phyloP scores from a whole-genome alignment of 1,284 basidiomycete species.

The Cystobasidium pallidum region DNA sequence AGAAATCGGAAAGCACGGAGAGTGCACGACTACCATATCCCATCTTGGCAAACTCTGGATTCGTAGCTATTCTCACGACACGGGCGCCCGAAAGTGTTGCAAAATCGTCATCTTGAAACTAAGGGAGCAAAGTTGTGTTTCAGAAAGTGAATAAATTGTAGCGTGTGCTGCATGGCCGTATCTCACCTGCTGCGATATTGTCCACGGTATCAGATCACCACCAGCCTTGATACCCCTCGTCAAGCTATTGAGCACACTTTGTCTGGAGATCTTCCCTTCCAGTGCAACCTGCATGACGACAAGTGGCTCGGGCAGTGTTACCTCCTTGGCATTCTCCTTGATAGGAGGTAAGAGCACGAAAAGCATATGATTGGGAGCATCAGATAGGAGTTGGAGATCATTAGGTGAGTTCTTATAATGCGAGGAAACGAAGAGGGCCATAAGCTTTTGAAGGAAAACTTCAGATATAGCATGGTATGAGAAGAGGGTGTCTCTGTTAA shows the following conservation, averaged over 20 bases:
- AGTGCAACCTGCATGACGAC: slow-evolving; percentile 94
- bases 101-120: slow-evolving; percentile 94
- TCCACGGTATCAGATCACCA: slow-evolving; percentile 98
- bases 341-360: slow-evolving; percentile 94
- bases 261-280: slow-evolving; percentile 89
- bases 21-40: slow-evolving; percentile 94
- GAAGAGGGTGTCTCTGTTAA: slow-evolving; percentile 95
- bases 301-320: slow-evolving; percentile 84
- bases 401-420: slow-evolving; percentile 99
- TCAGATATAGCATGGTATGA: slow-evolving; percentile 96
- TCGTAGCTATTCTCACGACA: slow-evolving; percentile 92
- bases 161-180: too few relatives aligned
- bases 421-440: slow-evolving; percentile 93
- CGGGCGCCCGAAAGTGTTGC: slow-evolving; percentile 87
- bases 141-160: too few relatives aligned
- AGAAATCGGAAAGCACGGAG: slow-evolving; percentile 84
- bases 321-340: slow-evolving; percentile 71
- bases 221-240: slow-evolving; percentile 77
- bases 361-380: slow-evolving; percentile 94
- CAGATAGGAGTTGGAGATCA: slow-evolving; percentile 92
- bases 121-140: background rate
- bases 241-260: slow-evolving; percentile 82
- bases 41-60: slow-evolving; percentile 96
- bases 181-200: slow-evolving; percentile 77
- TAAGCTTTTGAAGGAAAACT: slow-evolving; percentile 95